Evolutionary conservation across 805 yeast species (phyloP).

Genomic region (Brettanomyces nanus): DNA sequence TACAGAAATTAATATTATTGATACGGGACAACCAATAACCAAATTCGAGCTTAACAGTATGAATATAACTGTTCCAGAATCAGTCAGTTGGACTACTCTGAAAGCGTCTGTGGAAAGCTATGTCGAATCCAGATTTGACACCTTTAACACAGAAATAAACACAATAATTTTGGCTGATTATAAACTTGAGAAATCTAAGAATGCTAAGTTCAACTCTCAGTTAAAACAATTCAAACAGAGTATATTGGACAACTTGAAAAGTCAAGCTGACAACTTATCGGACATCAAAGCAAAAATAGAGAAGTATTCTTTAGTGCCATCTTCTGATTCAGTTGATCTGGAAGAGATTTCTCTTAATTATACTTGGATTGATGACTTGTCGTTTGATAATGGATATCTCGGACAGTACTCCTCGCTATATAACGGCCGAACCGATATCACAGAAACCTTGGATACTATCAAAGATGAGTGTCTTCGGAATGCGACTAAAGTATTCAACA

Average conservation of each 20-base stretch:
- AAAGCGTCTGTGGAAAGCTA: not conserved
- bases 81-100: not conserved
- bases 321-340: not conserved
- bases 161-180: not conserved
- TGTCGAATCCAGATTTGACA: not conserved
- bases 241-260: not conserved
- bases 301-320: constrained; percentile 1
- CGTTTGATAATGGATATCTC: no score
- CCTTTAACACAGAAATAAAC: not conserved
- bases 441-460: no score
- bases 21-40: no score
- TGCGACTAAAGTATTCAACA: no score
- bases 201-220: not conserved
- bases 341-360: constrained; percentile 2
- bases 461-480: no score
- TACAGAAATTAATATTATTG: no score
- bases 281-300: not conserved
- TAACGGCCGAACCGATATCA: no score
- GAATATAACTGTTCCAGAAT: not conserved
- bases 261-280: not conserved
- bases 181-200: not conserved
- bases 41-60: no score
- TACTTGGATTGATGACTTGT: constrained; percentile 4
- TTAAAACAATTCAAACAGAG: not conserved
- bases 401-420: no score